Evolutionary conservation across 352 stramenopile species (phyloP).

Genomic region (Phytophthora pluvialis): DNA sequence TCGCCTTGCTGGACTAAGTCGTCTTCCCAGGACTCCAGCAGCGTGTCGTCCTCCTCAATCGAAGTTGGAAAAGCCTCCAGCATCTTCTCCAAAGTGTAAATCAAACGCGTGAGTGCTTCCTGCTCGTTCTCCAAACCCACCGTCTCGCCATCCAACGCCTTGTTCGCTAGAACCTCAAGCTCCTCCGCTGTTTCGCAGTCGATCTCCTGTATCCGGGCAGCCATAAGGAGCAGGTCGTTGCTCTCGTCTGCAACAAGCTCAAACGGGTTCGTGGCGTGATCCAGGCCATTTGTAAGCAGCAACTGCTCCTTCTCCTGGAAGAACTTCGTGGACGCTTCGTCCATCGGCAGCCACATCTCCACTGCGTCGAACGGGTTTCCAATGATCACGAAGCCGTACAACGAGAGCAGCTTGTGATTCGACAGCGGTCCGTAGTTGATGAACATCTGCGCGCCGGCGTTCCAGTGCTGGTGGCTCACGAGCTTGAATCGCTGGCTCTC

Average conservation of each 20-base stretch:
- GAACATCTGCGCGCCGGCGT: constrained; percentile 72
- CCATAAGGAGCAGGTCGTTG: constrained; percentile 73
- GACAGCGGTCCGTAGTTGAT: constrained; percentile 85
- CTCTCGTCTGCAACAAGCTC: constrained; percentile 67
- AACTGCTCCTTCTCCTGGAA: constrained; percentile 57
- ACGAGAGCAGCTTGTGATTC: constrained; percentile 82
- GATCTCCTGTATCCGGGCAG: constrained; percentile 70
- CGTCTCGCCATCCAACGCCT: constrained; percentile 63
- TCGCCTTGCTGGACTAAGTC: constrained; percentile 22
- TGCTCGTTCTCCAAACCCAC: constrained; percentile 63
- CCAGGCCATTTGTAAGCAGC: constrained; percentile 57
- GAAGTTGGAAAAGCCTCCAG: constrained; percentile 53
- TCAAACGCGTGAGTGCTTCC: constrained; percentile 53
- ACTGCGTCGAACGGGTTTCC: constrained; percentile 75
- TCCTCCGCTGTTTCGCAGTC: constrained; percentile 52
- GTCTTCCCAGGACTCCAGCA: constrained; percentile 41
- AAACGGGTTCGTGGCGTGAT: constrained; percentile 65
- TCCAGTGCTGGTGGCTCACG: constrained; percentile 77
- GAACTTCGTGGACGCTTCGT: constrained; percentile 45
- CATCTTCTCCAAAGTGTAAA: constrained; percentile 70
- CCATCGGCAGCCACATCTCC: constrained; percentile 79
- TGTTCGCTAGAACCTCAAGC: constrained; percentile 42
- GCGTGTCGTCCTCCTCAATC: constrained; percentile 50
- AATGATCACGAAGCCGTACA: constrained; percentile 83
- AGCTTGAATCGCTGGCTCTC: constrained; percentile 61